These are phyloP conservation scores for Nidularia pulvinata DNA, from an alignment of 768 basidiomycete species.

Conservation along the genomic window DNA sequence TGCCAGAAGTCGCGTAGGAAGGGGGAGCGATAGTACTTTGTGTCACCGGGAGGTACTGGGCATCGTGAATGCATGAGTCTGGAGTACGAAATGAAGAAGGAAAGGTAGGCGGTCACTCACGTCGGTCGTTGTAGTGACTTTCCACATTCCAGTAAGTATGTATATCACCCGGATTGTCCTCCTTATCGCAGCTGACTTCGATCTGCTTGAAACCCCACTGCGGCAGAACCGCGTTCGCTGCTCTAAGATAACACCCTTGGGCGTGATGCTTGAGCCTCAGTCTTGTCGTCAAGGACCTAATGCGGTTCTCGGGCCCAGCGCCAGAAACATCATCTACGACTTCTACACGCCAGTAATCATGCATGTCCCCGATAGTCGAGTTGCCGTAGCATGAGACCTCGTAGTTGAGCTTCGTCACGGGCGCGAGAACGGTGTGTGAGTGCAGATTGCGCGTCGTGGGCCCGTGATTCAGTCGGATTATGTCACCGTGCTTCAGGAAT, in stretches of 20 bases:
- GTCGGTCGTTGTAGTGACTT: constrained; percentile 92
- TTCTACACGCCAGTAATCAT: constrained; percentile 93
- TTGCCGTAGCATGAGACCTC: constrained; percentile 98
- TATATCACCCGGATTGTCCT: constrained; percentile 75
- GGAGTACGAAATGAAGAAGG: not conserved
- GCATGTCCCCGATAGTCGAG: constrained; percentile 78
- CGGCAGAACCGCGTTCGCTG: constrained; percentile 86
- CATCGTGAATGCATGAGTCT: not conserved
- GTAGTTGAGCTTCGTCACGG: constrained; percentile 84
- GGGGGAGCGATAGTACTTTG: constrained; percentile 84
- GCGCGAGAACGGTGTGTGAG: constrained; percentile 87
- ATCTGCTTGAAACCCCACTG: constrained; percentile 99
- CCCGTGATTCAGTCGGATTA: constrained; percentile 78
- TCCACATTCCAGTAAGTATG: constrained; percentile 99
- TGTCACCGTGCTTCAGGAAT: constrained; percentile 76
- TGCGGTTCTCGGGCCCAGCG: constrained; percentile 52
- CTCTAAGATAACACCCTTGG: constrained; percentile 87
- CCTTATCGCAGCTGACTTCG: constrained; percentile 92
- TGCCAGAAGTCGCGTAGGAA: constrained; percentile 99
- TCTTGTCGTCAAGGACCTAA: constrained; percentile 91
- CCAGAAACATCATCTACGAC: constrained; percentile 88
- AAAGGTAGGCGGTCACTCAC: constrained; percentile 47
- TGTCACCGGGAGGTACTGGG: constrained; percentile 80
- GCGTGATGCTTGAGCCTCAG: constrained; percentile 78
- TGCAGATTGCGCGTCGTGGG: constrained; percentile 92